Base-by-base conservation (phyloP, 192 early-diverging fungal genomes). In the Obelidium mucronatum region DNA sequence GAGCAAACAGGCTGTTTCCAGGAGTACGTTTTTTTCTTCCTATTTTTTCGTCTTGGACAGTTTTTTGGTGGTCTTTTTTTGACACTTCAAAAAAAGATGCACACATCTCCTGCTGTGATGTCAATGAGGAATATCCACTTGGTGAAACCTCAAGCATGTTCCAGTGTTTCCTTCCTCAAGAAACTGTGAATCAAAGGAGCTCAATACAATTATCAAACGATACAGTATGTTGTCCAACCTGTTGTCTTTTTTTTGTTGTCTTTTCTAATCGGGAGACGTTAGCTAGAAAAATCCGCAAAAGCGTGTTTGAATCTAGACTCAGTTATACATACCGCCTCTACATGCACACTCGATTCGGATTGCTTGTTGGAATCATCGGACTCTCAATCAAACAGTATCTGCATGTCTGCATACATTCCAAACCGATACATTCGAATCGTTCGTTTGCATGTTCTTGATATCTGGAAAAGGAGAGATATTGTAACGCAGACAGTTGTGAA, bases 401-500 rank as follows among this genome's bases (percentile, higher is more conserved):
- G 85, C 79, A 85, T 89, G 68, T 78, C 78, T 35, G 90, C 83
- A 48, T 91, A 84, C 73, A 82, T 83, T n/a, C 89, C 82, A 40
- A 77, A 69, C 67, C 72, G 52, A 55, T 76, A 56, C 37, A 84
- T 82, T 52, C 85, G 79, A 67, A 58, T 91, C 6, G 52, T 93
- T 15, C 82, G 89, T 34, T 78, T 93, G n/a, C 86, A 87, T 55
- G 78, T 81, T 56, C 68, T 81, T 33, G 63, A 79, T 67, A 40
- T 89, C 83, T 82, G 51, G 55, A 24, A 31, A 8, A 11, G 55
- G 8, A 58, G 26, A 58, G 55, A 58, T 8, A 22, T 58, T 31
- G 26, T 24, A 31, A 8, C 6, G 26, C 30, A 13, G 48, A n/a
- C n/a, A n/a, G n/a, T n/a, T n/a, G n/a, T n/a, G n/a, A n/a, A n/a